Conservation (phyloP, 345 rosid species). For the Heritiera littoralis region DNA sequence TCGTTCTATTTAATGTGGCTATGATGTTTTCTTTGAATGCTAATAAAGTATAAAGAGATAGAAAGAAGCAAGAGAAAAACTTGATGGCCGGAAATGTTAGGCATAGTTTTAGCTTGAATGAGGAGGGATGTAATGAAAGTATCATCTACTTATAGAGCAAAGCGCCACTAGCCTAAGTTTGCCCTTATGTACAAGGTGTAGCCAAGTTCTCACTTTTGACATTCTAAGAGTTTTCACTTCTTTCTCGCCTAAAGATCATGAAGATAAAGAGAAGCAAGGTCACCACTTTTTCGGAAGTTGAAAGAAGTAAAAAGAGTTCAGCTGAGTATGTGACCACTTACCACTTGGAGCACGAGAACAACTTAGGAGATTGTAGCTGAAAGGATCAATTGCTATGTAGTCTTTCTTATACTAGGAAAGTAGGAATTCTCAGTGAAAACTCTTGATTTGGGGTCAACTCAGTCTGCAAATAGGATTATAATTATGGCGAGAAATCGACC, state of each 20-base stretch:
- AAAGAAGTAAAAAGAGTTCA: background rate
- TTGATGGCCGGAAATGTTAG: constrained; percentile 5
- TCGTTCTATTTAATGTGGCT: background rate
- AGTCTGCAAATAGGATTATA: constrained; percentile 13
- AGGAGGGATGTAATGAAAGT: background rate
- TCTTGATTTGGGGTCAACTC: background rate
- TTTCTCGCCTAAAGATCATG: background rate
- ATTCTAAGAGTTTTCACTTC: constrained; percentile 20
- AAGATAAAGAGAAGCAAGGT: constrained; percentile 19
- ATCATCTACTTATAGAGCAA: background rate
- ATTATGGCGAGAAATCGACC: constrained; percentile 27
- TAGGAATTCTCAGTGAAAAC: constrained; percentile 26
- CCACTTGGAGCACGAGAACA: constrained; percentile 32
- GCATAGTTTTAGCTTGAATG: background rate
- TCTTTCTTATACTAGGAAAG: constrained; percentile 24
- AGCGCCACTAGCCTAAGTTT: constrained; percentile 11
- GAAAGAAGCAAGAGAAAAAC: background rate
- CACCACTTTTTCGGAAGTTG: constrained; percentile 34
- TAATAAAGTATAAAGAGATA: constrained; percentile 3
- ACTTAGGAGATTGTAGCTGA: constrained; percentile 17
- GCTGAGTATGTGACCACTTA: constrained; percentile 32
- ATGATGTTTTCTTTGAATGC: constrained; percentile 14
- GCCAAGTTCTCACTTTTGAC: constrained; percentile 6
- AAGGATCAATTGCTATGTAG: background rate
- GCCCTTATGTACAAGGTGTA: too few species aligned